A percentile compares a stretch with the other conserved stretches of the same genome.
These are phyloP conservation scores for Aspergillus panamensis DNA, from an alignment of 495 filamentous ascomycete species.

Conservation along the genomic window DNA sequence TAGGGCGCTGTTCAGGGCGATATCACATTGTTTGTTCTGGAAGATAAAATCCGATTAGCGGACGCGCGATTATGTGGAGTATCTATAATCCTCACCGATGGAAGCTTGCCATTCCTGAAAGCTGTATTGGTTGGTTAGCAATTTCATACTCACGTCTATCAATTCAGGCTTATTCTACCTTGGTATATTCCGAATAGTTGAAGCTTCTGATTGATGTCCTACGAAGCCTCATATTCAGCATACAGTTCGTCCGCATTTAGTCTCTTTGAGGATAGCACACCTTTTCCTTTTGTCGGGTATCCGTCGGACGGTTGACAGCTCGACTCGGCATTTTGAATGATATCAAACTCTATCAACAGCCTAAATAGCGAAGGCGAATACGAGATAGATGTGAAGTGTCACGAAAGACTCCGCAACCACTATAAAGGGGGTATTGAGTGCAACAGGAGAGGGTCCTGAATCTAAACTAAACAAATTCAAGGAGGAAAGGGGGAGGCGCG, in stretches of 20 bases:
- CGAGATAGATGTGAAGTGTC: neutral
- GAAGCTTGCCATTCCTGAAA: slow-evolving; percentile 85
- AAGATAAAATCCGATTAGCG: slow-evolving; percentile 11
- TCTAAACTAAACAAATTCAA: slow-evolving; percentile 20
- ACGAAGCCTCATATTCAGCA: slow-evolving; percentile 21
- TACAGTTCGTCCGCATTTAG: neutral
- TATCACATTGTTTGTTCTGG: slow-evolving; percentile 90
- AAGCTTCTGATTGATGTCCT: slow-evolving; percentile 88
- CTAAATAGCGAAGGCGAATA: neutral
- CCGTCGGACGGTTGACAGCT: slow-evolving; percentile 62
- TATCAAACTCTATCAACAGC: slow-evolving; percentile 10
- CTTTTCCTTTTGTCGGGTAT: slow-evolving; percentile 57
- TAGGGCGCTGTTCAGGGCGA: slow-evolving; percentile 83
- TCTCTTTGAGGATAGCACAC: slow-evolving; percentile 23
- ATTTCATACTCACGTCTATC: neutral
- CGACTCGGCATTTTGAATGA: slow-evolving; percentile 37
- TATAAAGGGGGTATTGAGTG: no score
- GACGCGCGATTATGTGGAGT: neutral
- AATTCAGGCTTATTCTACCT: slow-evolving; percentile 44
- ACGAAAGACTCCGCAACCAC: no score
- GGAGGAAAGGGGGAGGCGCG: slow-evolving; percentile 13
- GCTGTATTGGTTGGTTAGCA: slow-evolving; percentile 47
- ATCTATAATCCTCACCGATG: slow-evolving; percentile 62
- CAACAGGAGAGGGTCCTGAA: slow-evolving; percentile 10
- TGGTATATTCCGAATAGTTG: slow-evolving; percentile 90